Base-by-base conservation (phyloP, 306 rosid species). In the Rosa chinensis region DNA sequence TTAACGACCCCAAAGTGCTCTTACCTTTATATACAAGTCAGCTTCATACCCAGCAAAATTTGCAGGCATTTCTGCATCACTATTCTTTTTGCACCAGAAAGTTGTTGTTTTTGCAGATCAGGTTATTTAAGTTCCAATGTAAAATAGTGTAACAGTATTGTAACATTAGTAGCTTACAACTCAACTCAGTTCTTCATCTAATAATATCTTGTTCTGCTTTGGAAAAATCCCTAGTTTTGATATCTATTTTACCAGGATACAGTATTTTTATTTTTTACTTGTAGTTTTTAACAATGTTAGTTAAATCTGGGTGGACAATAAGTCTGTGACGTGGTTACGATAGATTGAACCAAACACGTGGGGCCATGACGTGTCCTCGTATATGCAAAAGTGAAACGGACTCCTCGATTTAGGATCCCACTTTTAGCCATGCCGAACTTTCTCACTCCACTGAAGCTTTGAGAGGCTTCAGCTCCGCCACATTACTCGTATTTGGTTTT, bases 11-110 rank as follows among this genome's bases (percentile, higher is more conserved):
- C 21, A 4, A 13, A 28, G 72, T 5, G 20, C 45, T 76, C 59
- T 25, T 32, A 6, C 58, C 42, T 45, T 5, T 18, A 32, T 4
- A 28, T 75, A 63, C 43, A 45, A 17, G 35, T 76, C 61, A 12
- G 72, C 53, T 35, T 63, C 79, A 47, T 63, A 20, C 49, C 62
- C 62, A 47, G 79, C 62, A 63, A 44, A 44, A 10, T 28, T 45
- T 76, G 79, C 72, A 63, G 79, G 72, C 79, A 63, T 76, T 76
- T 18, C 72, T 76, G 79, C 72, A 47, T 32, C 79, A 44, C 21
- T 76, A 47, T 76, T 76, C 71, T 75, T 75, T 74, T 75, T 28
- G n/a, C 79, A 44, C 70, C 44, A 18, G 23, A 28, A 61, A 16
- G 13, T 21, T 52, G 16, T 42, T 61, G 21, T 35, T 56, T 43